Evolutionary conservation across 2,329 filamentous ascomycete genomes (phyloP), one percentile per base, ranked within the genome.

Genomic region (Fusarium vanettenii): DNA sequence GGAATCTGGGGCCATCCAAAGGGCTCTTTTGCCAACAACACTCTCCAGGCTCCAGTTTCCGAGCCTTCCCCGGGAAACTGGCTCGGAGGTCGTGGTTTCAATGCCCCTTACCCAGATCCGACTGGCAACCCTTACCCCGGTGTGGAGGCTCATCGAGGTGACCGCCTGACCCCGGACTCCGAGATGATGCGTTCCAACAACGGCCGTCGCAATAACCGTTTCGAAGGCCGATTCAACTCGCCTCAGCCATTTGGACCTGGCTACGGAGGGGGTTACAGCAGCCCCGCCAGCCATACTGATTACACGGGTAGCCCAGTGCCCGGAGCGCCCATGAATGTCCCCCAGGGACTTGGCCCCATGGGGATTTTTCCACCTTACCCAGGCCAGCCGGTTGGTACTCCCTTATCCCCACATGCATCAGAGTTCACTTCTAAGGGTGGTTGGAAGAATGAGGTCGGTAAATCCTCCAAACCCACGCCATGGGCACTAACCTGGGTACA

Each of bases 331-430:
- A 78, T 82, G 61, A 80, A 77, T 62, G 78, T 82, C 50, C 72
- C 81, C 13, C 84, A 83, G 33, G 81, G 81, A 41, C 81, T 83
- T 43, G 77, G 80, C 29, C 78, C 81, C 11, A 82, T 86, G 79
- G 83, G 82, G 25, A 79, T 87, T 73, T 75, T 76, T 27, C 82
- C 86, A 63, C 76, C 83, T 45, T 91, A 89, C 76, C 87, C 87
- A 72, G 87, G 87, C 76, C 89, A 89, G 72, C 85, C 90, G 29
- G 87, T 90, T 71, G 89, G 91, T 29, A 93, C 92, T 20, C 87
- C 91, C 9, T 86, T 95, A 48, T 94, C 93, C 20, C 92, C 93
- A 14, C 91, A 93, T 75, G 93, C 93, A 29, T 92, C 90, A 6
- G 93, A 95, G 79, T 95, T 95, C 76, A 94, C 91, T 14, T 89